Base-by-base conservation (phyloP, 176 grass and related monocot species). In the Oryza glaberrima region DNA sequence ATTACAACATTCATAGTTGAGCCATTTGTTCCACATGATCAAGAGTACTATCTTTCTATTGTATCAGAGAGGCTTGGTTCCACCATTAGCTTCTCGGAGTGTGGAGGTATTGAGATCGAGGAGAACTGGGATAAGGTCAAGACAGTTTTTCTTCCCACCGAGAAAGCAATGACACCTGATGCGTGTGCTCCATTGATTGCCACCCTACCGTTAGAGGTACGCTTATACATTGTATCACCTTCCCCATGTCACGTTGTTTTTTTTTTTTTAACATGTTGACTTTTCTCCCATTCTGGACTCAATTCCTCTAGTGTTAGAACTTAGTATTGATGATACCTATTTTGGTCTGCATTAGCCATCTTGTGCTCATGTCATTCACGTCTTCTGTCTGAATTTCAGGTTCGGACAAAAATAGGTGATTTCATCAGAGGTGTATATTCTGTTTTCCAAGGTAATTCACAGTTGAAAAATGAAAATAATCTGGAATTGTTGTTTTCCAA, bases 71-170 rank as follows among this genome's bases (percentile, higher is more conserved):
- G 93, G 83, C 88, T 98, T 34, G 96, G 96, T 12, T 92, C 75
- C 83, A 95, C 87, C 70, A 91, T 98, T 81, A 94, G 91, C 72
- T 98, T 98, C 86, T 98, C 96, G 6, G 93, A 98, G 46, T 98
- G 93, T 49, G 93, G 96, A 22, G 96, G 96, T 51, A 92, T 99
- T 51, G 96, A 99, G 76, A 96, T 99, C 14, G 96, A 99, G 80
- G 96, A 96, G 75, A 99, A 99, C 71, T 99, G 96, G 96, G 96
- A 99, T 65, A 99, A 99, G 88, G 96, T 99, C 61, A 99, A 96
- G 83, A 96, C 90, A 1, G 86, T 99, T 16, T 96, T 91, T 80
- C 90, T 99, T 67, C 88, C 93, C 40, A 77, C 90, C 10, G 93
- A 96, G 78, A 99, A 99, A 75, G 41, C 86, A 78, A 82, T 99